Conservation (phyloP, 352 stramenopile genomes). For the Globisporangium polare region DNA sequence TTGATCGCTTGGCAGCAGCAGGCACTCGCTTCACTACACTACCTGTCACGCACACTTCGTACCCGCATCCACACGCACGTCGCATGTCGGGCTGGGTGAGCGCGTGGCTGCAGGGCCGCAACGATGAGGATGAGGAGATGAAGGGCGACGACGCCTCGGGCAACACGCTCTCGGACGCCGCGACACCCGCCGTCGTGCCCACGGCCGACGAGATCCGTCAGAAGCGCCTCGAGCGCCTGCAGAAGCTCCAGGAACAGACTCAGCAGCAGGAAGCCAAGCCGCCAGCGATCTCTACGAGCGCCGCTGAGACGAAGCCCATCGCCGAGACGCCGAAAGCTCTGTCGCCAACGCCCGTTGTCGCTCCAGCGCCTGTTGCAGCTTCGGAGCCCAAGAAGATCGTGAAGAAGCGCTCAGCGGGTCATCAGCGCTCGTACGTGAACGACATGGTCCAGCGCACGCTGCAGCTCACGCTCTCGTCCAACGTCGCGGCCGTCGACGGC, state of each 20-base stretch:
- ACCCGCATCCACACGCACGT: background rate
- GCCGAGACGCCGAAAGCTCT: background rate
- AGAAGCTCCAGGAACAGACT: constrained; percentile 47
- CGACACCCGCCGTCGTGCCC: constrained; percentile 14
- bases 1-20: too few relatives aligned
- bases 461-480: constrained; percentile 51
- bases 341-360: background rate
- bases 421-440: constrained; percentile 57
- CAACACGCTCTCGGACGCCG: constrained; percentile 6
- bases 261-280: constrained; percentile 14
- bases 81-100: constrained; percentile 54
- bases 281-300: background rate
- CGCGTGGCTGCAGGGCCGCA: constrained; percentile 48
- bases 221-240: constrained; percentile 50
- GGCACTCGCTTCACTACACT: too few relatives aligned
- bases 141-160: constrained; percentile 21
- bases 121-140: constrained; percentile 39
- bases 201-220: constrained; percentile 48
- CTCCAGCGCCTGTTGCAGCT: too few relatives aligned
- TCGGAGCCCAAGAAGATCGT: constrained; percentile 27
- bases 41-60: too few relatives aligned
- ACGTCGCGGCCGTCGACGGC: constrained; percentile 21
- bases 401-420: constrained; percentile 19
- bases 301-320: background rate
- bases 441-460: constrained; percentile 72